Evolutionary conservation across 2,329 filamentous ascomycete species (phyloP).

Genomic region (Eurotiales sp.): DNA sequence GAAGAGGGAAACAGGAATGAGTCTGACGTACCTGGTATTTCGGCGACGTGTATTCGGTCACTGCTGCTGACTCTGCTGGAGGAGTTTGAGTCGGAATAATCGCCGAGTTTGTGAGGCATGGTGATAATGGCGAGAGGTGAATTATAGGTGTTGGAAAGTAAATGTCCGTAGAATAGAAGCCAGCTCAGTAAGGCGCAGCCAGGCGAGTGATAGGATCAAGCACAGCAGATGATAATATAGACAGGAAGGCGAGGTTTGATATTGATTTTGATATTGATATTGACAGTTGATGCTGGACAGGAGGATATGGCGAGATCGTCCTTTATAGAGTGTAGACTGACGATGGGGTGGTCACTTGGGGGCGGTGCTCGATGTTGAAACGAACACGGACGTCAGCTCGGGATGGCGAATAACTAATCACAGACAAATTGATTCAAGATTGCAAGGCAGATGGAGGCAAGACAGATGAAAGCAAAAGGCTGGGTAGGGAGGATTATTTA

Average conservation of each 20-base stretch:
- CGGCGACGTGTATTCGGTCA: constrained; percentile 14
- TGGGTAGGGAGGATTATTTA: constrained; percentile 11
- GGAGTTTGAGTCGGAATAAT: constrained; percentile 15
- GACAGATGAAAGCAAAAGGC: neutral
- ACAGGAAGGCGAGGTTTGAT: no score
- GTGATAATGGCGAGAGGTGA: neutral
- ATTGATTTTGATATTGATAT: neutral
- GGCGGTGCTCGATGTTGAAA: constrained; percentile 10
- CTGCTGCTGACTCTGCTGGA: constrained; percentile 15
- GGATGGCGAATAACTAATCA: neutral
- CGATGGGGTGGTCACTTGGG: constrained; percentile 1
- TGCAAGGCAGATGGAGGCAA: neutral
- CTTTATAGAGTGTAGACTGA: neutral
- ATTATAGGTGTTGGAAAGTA: neutral
- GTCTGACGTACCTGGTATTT: constrained; percentile 10
- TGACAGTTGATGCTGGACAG: neutral
- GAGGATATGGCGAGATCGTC: neutral
- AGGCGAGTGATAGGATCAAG: constrained; percentile 1
- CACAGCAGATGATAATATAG: neutral
- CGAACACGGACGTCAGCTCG: constrained; percentile 3
- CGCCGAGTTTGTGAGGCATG: constrained; percentile 15
- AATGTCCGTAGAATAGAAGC: no score
- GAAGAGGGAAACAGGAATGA: neutral
- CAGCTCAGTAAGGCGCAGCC: constrained; percentile 14
- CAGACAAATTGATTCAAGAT: neutral